These are phyloP conservation scores for Kodamaea suecica DNA, from an alignment of 1,139 yeast genomes.

Conservation along the genomic window DNA sequence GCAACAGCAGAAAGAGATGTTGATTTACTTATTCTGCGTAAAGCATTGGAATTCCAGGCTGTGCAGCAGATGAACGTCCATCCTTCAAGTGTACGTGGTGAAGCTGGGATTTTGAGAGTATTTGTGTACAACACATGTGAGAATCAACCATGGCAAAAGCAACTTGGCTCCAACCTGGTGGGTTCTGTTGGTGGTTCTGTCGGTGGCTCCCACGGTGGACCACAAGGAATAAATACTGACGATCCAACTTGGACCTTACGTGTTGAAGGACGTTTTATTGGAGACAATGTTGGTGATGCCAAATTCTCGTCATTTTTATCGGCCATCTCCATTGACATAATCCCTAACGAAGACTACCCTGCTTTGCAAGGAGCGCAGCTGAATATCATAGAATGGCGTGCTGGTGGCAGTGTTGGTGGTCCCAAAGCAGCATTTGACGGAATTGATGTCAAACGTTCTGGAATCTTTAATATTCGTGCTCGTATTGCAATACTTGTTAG, in stretches of 20 bases:
- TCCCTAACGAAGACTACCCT: constrained; percentile 43
- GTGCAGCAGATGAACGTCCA: constrained; percentile 49
- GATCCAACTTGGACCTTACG: constrained; percentile 80
- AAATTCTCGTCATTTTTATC: constrained; percentile 81
- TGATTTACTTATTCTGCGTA: constrained; percentile 79
- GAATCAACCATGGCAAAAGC: constrained; percentile 90
- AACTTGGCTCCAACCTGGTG: constrained; percentile 25
- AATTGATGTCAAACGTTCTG: constrained; percentile 78
- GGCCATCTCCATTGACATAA: constrained; percentile 77
- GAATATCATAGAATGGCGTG: constrained; percentile 46
- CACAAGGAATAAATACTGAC: constrained; percentile 1
- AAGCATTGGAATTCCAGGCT: constrained; percentile 83
- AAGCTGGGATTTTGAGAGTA: constrained; percentile 63
- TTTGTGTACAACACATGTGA: constrained; percentile 79
- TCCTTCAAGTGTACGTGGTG: constrained; percentile 42
- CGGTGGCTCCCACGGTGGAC: background rate
- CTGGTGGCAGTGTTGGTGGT: constrained; percentile 13
- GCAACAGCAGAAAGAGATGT: constrained; percentile 75
- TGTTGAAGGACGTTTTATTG: constrained; percentile 77
- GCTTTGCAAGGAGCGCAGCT: constrained; percentile 29
- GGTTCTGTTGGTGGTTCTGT: constrained; percentile 2
- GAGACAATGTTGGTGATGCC: constrained; percentile 23
- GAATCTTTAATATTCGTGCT: constrained; percentile 62
- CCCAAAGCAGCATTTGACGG: constrained; percentile 61
- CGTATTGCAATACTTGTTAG: constrained; percentile 79